A percentile compares a stretch with the other conserved stretches of the same genome.
These are phyloP conservation scores for Kokia cookei DNA, from an alignment of 441 rosid species.

Conservation along the genomic window DNA sequence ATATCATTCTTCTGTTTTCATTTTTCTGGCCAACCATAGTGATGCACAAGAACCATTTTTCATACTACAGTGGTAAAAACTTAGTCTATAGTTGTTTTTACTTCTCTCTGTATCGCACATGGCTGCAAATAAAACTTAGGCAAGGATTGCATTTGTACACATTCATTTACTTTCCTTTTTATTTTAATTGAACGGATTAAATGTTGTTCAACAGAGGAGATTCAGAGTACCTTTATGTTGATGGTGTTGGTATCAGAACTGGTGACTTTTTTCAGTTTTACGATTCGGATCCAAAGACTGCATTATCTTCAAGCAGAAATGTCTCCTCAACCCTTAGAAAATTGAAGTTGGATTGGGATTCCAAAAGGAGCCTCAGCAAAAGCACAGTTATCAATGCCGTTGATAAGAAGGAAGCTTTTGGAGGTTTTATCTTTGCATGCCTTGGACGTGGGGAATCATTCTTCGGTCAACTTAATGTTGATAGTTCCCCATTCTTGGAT, in stretches of 20 bases:
- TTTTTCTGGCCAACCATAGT: not conserved
- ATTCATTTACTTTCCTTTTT: not conserved
- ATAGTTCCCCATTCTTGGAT: slow-evolving; percentile 55
- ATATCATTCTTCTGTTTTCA: not conserved
- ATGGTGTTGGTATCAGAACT: slow-evolving; percentile 51
- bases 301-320: slow-evolving; percentile 28
- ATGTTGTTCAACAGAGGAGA: slow-evolving; percentile 44
- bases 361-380: slow-evolving; percentile 12
- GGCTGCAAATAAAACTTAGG: not conserved
- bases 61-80: not conserved
- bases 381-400: not conserved
- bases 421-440: slow-evolving; percentile 64
- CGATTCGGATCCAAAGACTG: slow-evolving; percentile 36
- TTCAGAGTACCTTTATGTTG: slow-evolving; percentile 47
- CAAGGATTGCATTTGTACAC: not conserved
- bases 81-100: not conserved
- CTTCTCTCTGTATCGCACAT: not conserved
- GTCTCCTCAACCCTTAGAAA: slow-evolving; percentile 32
- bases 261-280: slow-evolving; percentile 68
- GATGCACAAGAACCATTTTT: not conserved
- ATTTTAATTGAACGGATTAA: not conserved
- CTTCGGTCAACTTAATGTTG: slow-evolving; percentile 37
- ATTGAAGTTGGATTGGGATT: slow-evolving; percentile 27
- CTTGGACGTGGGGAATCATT: slow-evolving; percentile 47
- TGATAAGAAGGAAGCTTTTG: slow-evolving; percentile 37